Evolutionary conservation across 2,329 filamentous ascomycete genomes (phyloP), one percentile per base, ranked within the genome.

Genomic region (Zalaria obscura): DNA sequence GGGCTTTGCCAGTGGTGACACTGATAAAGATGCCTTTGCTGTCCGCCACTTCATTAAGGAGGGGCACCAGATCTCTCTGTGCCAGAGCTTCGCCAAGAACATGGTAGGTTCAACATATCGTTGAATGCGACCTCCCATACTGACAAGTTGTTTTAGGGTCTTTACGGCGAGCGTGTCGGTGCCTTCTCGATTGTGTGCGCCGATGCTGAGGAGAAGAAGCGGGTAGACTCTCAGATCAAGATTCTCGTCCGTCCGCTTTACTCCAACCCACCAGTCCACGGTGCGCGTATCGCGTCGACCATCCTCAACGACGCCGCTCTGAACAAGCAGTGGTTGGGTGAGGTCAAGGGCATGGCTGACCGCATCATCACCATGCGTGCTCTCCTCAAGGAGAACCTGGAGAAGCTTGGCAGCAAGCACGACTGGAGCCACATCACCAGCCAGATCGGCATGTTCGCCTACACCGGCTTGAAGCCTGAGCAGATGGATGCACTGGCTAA

Each of bases 391-490:
- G 76, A 86, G 55, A 93, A 96, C 71, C 79, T 98, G 42, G 85
- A 95, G 76, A 80, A 83, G 66, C 78, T 95, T 48, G 89, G 89
- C 61, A 91, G 83, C 72, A 87, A 87, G 75, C 86, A 93, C 67
- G 85, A 96, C 72, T 98, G 91, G 91, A 84, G 81, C 63, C 91
- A 98, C 74, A 98, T 98, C 68, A 96, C 91, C 53, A 88, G 75
- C 67, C 86, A 93, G 65, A 98, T 98, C 57, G 91, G 91, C 69
- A 98, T 98, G 91, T 98, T 98, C 60, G 89, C 91, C 54, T 98
- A 93, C 75, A 98, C 91, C 40, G 91, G 91, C 47, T 71, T 98
- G 56, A 89, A 73, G 55, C 70, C 88, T 42, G 80, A 89, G 67
- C 83, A 95, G 70, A 95, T 96, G 85, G 83, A 89, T 42, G 70